Conservation (phyloP, 2,329 filamentous ascomycete genomes). For the Trichoderma atroviride region DNA sequence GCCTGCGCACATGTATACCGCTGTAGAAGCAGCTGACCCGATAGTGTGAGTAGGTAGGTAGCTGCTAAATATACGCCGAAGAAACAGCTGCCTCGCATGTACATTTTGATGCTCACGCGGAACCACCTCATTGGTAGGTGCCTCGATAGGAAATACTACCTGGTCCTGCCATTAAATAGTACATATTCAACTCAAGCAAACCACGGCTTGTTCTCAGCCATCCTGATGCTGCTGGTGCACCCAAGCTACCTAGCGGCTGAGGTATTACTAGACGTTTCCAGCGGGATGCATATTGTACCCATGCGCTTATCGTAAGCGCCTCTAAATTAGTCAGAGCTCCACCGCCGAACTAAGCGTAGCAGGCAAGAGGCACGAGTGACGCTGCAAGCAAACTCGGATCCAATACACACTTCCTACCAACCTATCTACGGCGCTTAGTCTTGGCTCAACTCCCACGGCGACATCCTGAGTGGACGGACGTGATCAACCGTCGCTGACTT, state of each 20-base stretch:
- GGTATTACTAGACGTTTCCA: not conserved
- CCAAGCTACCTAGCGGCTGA: not conserved
- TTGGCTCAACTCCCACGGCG: conserved; percentile 5
- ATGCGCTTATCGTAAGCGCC: not conserved
- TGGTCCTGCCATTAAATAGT: too few relatives aligned
- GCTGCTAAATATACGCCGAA: too few relatives aligned
- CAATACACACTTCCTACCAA: not conserved
- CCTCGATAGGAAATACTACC: too few relatives aligned
- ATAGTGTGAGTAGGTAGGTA: not conserved
- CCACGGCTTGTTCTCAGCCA: not conserved
- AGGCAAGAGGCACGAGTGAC: not conserved
- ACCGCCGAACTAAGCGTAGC: not conserved
- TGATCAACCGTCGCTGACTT: not conserved
- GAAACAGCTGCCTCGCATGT: too few relatives aligned
- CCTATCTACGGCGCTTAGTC: not conserved
- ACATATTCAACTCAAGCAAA: too few relatives aligned
- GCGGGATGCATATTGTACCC: not conserved
- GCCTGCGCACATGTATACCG: not conserved
- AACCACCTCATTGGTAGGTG: too few relatives aligned
- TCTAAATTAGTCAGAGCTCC: not conserved
- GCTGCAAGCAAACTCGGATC: not conserved
- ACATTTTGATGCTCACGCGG: too few relatives aligned
- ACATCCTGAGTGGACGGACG: conserved; percentile 5
- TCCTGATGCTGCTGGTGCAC: too few relatives aligned
- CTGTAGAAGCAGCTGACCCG: not conserved